These are phyloP conservation scores for Rhodotorula paludigena DNA, from an alignment of 768 basidiomycete species.

Conservation along the genomic window DNA sequence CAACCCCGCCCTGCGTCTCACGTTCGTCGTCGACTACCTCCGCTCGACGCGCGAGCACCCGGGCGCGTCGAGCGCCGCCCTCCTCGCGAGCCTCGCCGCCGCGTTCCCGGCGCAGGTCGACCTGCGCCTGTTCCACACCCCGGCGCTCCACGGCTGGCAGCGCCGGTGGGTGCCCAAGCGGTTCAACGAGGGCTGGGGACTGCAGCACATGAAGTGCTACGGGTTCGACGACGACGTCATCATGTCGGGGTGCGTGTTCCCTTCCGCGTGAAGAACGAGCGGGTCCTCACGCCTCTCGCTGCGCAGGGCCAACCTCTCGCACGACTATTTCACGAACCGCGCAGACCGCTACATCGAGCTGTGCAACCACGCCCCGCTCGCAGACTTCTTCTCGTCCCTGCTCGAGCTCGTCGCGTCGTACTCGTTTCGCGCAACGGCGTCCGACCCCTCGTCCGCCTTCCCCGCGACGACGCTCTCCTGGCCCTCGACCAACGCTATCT, in stretches of 20 bases:
- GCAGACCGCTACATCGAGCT: constrained; percentile 92
- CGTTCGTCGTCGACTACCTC: constrained; percentile 70
- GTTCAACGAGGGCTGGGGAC: constrained; percentile 97
- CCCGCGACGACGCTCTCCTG: constrained; percentile 23
- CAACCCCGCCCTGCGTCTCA: constrained; percentile 61
- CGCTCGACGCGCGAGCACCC: constrained; percentile 51
- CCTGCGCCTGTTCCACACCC: constrained; percentile 79
- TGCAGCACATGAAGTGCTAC: constrained; percentile 97
- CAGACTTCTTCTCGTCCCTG: constrained; percentile 80
- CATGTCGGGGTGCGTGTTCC: constrained; percentile 70
- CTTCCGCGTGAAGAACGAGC: too few relatives aligned
- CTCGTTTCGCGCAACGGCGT: constrained; percentile 56
- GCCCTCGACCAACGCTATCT: constrained; percentile 12
- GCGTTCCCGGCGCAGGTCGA: constrained; percentile 68
- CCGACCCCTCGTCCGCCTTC: constrained; percentile 19
- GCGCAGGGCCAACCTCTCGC: constrained; percentile 80
- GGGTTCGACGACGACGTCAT: constrained; percentile 87
- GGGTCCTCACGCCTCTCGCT: background rate
- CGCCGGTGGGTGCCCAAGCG: constrained; percentile 76
- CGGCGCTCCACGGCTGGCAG: constrained; percentile 69
- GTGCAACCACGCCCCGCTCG: constrained; percentile 56
- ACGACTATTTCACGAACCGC: constrained; percentile 87
- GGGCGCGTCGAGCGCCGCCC: constrained; percentile 50
- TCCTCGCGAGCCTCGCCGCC: constrained; percentile 65
- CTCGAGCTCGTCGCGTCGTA: constrained; percentile 63